Conservation (phyloP, 2,329 filamentous ascomycete species). For the Fusarium nelsonii region DNA sequence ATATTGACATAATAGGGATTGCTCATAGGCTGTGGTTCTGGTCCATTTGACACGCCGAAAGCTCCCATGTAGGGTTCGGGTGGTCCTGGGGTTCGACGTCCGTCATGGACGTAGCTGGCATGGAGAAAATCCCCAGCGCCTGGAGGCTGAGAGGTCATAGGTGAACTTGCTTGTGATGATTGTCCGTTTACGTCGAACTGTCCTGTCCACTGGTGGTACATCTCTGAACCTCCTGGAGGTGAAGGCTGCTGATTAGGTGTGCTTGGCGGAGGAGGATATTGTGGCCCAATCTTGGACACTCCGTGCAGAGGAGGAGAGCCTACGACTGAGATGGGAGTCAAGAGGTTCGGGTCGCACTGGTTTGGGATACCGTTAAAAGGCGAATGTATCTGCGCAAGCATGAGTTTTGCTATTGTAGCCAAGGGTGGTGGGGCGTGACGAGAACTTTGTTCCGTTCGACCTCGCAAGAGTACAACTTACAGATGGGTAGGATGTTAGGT, state of each 20-base stretch:
- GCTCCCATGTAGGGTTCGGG: constrained; percentile 54
- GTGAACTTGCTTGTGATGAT: constrained; percentile 59
- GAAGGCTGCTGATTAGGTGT: constrained; percentile 60
- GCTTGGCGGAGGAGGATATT: constrained; percentile 56
- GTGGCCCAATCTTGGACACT: constrained; percentile 56
- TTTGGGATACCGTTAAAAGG: constrained; percentile 51
- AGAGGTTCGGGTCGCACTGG: constrained; percentile 59
- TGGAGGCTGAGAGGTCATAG: constrained; percentile 57
- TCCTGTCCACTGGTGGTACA: constrained; percentile 56
- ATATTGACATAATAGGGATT: constrained; percentile 51
- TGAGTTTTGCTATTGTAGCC: constrained; percentile 15
- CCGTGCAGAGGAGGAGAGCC: constrained; percentile 63
- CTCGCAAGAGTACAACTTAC: constrained; percentile 46
- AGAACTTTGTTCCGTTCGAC: not conserved
- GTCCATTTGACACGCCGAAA: constrained; percentile 53
- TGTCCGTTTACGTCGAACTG: constrained; percentile 58
- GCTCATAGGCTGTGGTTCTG: constrained; percentile 44
- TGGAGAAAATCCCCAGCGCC: constrained; percentile 53
- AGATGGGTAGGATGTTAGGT: constrained; percentile 50
- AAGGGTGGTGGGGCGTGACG: not conserved
- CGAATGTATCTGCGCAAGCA: constrained; percentile 39
- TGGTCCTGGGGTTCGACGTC: constrained; percentile 54
- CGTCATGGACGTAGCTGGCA: constrained; percentile 55
- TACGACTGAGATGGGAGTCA: constrained; percentile 65
- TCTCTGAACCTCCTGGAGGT: constrained; percentile 61